Evolutionary conservation across 495 filamentous ascomycete species (phyloP), one percentile per base, ranked within the genome.

Genomic region (Podospora conica): DNA sequence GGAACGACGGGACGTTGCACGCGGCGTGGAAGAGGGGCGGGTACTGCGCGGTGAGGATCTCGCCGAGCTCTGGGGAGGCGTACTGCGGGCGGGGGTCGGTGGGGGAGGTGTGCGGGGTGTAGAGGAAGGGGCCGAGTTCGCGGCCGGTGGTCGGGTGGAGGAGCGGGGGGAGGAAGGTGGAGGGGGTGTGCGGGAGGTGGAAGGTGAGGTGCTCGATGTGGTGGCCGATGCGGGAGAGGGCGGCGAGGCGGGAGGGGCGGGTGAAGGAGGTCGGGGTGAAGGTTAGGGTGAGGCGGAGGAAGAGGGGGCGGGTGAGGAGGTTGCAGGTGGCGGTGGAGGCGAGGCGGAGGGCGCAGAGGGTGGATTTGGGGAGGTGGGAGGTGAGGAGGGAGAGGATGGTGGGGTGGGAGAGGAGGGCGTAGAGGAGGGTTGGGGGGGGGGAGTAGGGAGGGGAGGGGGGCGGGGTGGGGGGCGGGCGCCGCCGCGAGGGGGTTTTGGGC

Each of bases 1-100:
- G 86, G 78, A 93, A 93, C 33, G 89, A 87, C 6, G 88, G 82
- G 12, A 93, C 86, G 70, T 95, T 91, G 58, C 89, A 91, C n/a
- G 91, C 90, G 5, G 90, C 88, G 70, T 93, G 91, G 78, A 93
- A 95, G 8, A 93, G 76, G 8, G 91, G 88, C 40, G 89, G 88
- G 70, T 92, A 93, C 74, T 93, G 91, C 70, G 89, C 84, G 40
- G 90, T 88, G 48, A 93, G 82, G 57, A 93, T 77, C 71, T 91
- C 88, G 81, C 87, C 84, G 71, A 85, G 70, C 79, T 83, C 81
- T 56, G 78, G 74, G 76, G 80, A 81, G 67, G 76, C 88, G 71
- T 92, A 93, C 71, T 87, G 91, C 55, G 86, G 85, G 60, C 77
- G 74, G 58, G 76, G 80, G 54, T 74, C 82, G 21, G 74, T 77